Percentiles rank a stretch among this genome's conserved stretches.
These are phyloP conservation scores for Globisporangium recalcitrans DNA, from an alignment of 352 stramenopile species.

Conservation along the genomic window DNA sequence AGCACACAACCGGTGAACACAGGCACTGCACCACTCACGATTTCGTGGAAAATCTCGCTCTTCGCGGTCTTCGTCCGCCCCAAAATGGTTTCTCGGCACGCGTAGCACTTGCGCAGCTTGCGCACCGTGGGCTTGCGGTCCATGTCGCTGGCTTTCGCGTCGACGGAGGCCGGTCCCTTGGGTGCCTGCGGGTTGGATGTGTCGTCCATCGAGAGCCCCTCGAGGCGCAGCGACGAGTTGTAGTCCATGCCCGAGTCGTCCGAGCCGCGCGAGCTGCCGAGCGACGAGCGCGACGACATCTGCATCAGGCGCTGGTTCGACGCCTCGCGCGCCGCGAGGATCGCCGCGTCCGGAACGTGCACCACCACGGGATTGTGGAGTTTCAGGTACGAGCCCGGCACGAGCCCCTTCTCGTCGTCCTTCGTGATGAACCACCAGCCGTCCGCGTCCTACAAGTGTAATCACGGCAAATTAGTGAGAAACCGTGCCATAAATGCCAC, in stretches of 20 bases:
- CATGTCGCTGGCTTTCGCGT: constrained; percentile 50
- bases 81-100: constrained; percentile 81
- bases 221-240: constrained; percentile 30
- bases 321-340: constrained; percentile 63
- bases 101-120: constrained; percentile 68
- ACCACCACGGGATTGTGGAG: constrained; percentile 59
- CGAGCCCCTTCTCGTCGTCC: constrained; percentile 70
- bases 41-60: constrained; percentile 82
- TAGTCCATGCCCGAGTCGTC: constrained; percentile 31
- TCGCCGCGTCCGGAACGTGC: constrained; percentile 46
- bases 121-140: constrained; percentile 68
- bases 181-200: constrained; percentile 31
- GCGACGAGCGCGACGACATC: constrained; percentile 30
- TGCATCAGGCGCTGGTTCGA: constrained; percentile 74
- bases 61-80: constrained; percentile 71
- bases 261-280: constrained; percentile 17
- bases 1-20: background rate
- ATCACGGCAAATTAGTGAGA: background rate
- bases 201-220: constrained; percentile 25
- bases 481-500: background rate
- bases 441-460: constrained; percentile 40
- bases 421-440: constrained; percentile 83
- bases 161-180: constrained; percentile 31
- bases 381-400: constrained; percentile 69
- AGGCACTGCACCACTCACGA: constrained; percentile 30